Evolutionary conservation across 257 asterid genomes (phyloP), one percentile per base, ranked within the genome.

Genomic region (Galeopsis tetrahit): DNA sequence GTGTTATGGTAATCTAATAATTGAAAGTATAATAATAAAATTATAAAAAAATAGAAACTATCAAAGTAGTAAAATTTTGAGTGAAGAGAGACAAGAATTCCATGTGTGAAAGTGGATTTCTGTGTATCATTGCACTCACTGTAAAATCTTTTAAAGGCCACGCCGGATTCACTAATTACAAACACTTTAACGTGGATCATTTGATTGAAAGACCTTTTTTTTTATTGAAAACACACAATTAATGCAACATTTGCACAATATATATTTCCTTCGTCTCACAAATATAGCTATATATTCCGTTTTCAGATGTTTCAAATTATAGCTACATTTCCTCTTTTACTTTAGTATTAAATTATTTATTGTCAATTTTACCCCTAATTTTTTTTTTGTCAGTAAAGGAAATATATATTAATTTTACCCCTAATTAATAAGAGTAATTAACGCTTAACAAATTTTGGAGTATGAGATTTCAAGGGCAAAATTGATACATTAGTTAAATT

Each of bases 91-190:
- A 69, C 62, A 77, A 60, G 14, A 17, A 59, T 65, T 55, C 17
- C 28, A 52, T 46, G 51, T 33, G 11, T 40, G 40, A 59, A 68
- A 70, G 77, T 70, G 78, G 77, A 72, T 46, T 80, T 68, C 67
- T 57, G 3, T 52, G 68, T 21, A 66, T 69, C 15, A 15, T 55
- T 75, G 74, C 73, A 74, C 70, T 42, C 21, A 59, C 31, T 10
- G 59, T 43, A 35, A 59, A 14, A 44, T 31, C 33, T 10, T 33
- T 68, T 0, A 17, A 68, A 14, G 21, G 46, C 59, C 60, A 34
- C 4, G 32, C 53, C 7, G 53, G 35, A 64, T 8, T 11, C 17
- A 21, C 49, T 35, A 39, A 65, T 44, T 44, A 6, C 32, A 61
- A 61, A 61, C 49, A 36, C 36, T 61, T 11, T 13, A 10, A 52